phyloP scores from a whole-genome alignment of 768 basidiomycete genomes.

The Flagelloscypha sp. region DNA sequence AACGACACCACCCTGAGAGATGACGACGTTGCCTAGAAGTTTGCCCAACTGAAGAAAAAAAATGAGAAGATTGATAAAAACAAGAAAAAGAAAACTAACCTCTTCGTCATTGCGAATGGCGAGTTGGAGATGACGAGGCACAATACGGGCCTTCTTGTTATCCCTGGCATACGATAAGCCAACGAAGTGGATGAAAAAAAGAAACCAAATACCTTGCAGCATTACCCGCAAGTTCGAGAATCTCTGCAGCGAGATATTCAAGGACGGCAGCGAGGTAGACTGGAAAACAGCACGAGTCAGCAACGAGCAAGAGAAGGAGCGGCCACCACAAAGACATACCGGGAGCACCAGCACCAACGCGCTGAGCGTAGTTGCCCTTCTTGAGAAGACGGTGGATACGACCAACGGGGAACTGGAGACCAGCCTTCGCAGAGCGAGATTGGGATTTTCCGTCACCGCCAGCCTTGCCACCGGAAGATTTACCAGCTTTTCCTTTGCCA shows the following conservation, averaged over 20 bases:
- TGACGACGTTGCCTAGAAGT: conserved; percentile 78
- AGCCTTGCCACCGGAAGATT: conserved; percentile 44
- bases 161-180: too few species aligned
- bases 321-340: conserved; percentile 29
- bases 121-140: conserved; percentile 86
- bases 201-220: too few species aligned
- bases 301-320: conserved; percentile 2
- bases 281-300: conserved; percentile 19
- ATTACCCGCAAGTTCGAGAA: conserved; percentile 86
- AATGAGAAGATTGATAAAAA: not conserved
- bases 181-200: too few species aligned
- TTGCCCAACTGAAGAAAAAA: conserved; percentile 40
- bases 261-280: conserved; percentile 88
- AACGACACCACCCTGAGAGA: conserved; percentile 86
- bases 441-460: conserved; percentile 44
- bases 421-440: conserved; percentile 67
- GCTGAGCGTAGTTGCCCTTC: conserved; percentile 81
- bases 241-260: conserved; percentile 89
- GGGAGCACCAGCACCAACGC: conserved; percentile 85
- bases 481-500: conserved; percentile 48
- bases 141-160: conserved; percentile 91
- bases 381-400: conserved; percentile 87
- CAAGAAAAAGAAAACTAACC: conserved; percentile 26
- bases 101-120: conserved; percentile 91
- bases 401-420: conserved; percentile 83